phyloP scores from a whole-genome alignment of 805 yeast species.

The Kodamaea kaohsiungensis region DNA sequence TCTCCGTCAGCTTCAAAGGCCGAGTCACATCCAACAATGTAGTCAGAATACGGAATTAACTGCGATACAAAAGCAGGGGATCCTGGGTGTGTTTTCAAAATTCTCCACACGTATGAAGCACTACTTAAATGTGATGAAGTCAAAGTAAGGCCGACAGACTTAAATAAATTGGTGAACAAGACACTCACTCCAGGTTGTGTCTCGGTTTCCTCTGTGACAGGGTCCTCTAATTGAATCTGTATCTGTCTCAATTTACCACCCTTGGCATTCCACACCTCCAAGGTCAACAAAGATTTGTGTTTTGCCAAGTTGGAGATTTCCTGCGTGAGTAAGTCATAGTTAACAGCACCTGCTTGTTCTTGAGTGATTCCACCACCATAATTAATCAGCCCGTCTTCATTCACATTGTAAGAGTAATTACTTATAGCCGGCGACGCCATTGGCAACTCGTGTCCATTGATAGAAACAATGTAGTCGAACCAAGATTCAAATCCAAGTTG shows the following conservation, averaged over 20 bases:
- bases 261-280: slow-evolving; percentile 84
- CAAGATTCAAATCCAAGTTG: slow-evolving; percentile 62
- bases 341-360: slow-evolving; percentile 37
- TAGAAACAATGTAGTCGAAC: slow-evolving; percentile 84
- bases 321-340: slow-evolving; percentile 43
- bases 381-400: slow-evolving; percentile 42
- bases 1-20: slow-evolving; percentile 58
- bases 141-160: slow-evolving; percentile 61
- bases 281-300: slow-evolving; percentile 41
- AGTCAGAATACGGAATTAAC: slow-evolving; percentile 81
- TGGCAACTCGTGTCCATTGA: slow-evolving; percentile 68
- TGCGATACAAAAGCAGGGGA: slow-evolving; percentile 87
- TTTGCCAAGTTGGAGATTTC: slow-evolving; percentile 40
- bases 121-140: slow-evolving; percentile 77
- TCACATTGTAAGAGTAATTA: slow-evolving; percentile 30
- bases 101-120: slow-evolving; percentile 85
- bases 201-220: slow-evolving; percentile 6
- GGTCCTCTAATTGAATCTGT: slow-evolving; percentile 22
- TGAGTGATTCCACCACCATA: slow-evolving; percentile 36
- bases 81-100: slow-evolving; percentile 66
- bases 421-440: slow-evolving; percentile 35
- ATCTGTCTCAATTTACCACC: slow-evolving; percentile 59
- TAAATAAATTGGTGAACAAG: slow-evolving; percentile 37
- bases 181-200: slow-evolving; percentile 6
- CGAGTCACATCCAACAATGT: slow-evolving; percentile 68